Conservation (phyloP, 345 rosid genomes). For the Ceriops zippeliana region DNA sequence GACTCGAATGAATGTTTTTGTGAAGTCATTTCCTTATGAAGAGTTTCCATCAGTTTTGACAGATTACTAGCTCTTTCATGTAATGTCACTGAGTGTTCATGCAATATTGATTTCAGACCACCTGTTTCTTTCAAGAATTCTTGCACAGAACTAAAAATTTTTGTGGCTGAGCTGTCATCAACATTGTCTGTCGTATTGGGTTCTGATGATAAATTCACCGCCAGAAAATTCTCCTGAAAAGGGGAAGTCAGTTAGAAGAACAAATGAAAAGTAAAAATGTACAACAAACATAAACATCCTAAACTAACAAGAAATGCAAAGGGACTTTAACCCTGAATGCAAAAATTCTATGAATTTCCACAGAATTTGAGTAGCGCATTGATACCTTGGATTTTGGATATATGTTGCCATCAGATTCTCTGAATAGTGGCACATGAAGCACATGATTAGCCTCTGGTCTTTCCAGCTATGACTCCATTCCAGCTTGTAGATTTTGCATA, state of each 20-base stretch:
- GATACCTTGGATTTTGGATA: constrained; percentile 47
- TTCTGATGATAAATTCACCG: constrained; percentile 39
- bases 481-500: constrained; percentile 54
- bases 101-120: constrained; percentile 43
- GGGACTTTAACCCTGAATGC: constrained; percentile 1
- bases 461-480: constrained; percentile 44
- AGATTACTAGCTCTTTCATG: constrained; percentile 48
- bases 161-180: constrained; percentile 34
- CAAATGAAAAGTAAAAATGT: constrained; percentile 5
- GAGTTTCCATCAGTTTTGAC: constrained; percentile 36
- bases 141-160: constrained; percentile 51
- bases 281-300: not conserved
- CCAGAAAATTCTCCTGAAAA: constrained; percentile 47
- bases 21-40: constrained; percentile 35
- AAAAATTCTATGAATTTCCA: not conserved
- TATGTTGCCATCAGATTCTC: constrained; percentile 21
- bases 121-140: constrained; percentile 41
- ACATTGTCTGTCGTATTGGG: constrained; percentile 35
- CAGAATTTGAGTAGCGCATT: constrained; percentile 7
- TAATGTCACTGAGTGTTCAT: constrained; percentile 45
- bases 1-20: constrained; percentile 39
- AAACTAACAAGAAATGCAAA: constrained; percentile 7
- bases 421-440: constrained; percentile 34
- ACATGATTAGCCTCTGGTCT: constrained; percentile 30
- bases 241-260: constrained; percentile 21